Evolutionary conservation across 176 grass and related monocot species (phyloP).

Genomic region (Ensete glaucum): DNA sequence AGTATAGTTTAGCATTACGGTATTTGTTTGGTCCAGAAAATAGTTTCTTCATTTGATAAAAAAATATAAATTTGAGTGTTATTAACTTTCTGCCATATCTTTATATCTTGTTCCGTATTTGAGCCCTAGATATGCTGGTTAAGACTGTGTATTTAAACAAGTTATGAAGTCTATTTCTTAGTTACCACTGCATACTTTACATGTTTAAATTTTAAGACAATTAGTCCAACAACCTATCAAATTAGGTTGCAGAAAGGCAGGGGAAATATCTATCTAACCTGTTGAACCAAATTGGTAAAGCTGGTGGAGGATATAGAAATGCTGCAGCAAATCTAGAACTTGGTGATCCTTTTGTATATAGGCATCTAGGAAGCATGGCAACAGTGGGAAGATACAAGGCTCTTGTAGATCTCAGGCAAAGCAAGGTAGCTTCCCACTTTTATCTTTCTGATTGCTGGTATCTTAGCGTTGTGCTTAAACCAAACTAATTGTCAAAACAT

Average conservation of each 20-base stretch:
- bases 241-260: constrained; percentile 89
- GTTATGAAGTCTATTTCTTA: not conserved
- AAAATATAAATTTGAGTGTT: too few species aligned
- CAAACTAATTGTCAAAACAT: not conserved
- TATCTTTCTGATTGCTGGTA: not conserved
- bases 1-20: too few species aligned
- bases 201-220: not conserved
- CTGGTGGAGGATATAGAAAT: constrained; percentile 71
- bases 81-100: too few species aligned
- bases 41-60: too few species aligned
- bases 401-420: constrained; percentile 86
- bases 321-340: constrained; percentile 31
- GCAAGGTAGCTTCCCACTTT: constrained; percentile 43
- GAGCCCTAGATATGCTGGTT: too few species aligned
- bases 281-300: constrained; percentile 54
- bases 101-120: too few species aligned
- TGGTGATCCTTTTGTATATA: constrained; percentile 76
- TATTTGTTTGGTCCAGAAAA: too few species aligned
- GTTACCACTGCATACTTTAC: not conserved
- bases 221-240: constrained; percentile 3
- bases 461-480: not conserved
- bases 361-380: constrained; percentile 94
- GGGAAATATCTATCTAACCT: constrained; percentile 69
- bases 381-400: constrained; percentile 96
- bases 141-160: too few species aligned